phyloP scores from a whole-genome alignment of 352 stramenopile genomes.

The Albugo laibachii region DNA sequence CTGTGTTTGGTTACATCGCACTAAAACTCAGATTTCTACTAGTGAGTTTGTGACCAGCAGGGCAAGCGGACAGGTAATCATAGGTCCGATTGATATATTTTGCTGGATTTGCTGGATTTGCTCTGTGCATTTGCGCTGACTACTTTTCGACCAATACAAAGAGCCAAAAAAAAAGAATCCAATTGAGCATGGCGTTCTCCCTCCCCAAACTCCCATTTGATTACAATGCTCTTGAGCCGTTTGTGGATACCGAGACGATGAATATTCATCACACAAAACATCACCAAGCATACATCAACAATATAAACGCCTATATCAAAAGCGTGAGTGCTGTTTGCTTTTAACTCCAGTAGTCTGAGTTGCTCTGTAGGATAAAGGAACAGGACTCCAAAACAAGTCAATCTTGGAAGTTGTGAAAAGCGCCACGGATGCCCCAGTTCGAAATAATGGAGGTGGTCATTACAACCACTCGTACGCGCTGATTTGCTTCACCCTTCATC shows the following conservation, averaged over 20 bases:
- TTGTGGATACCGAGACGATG: conserved; percentile 78
- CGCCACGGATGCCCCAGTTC: conserved; percentile 48
- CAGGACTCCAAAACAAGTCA: conserved; percentile 49
- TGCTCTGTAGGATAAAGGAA: conserved; percentile 32
- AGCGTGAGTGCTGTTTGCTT: conserved; percentile 14
- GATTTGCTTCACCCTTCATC: not conserved
- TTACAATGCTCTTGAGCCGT: conserved; percentile 77
- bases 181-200: conserved; percentile 41
- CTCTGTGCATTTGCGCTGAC: too few relatives aligned
- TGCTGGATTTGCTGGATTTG: too few relatives aligned
- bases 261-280: conserved; percentile 87
- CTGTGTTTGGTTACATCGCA: too few relatives aligned
- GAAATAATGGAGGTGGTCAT: conserved; percentile 72
- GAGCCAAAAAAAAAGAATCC: not conserved
- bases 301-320: conserved; percentile 78
- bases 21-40: too few relatives aligned
- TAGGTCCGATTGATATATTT: too few relatives aligned
- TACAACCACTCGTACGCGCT: conserved; percentile 56
- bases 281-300: conserved; percentile 81
- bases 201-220: conserved; percentile 66
- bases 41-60: too few relatives aligned
- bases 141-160: not conserved
- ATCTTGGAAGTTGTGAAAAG: conserved; percentile 60
- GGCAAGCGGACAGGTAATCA: too few relatives aligned
- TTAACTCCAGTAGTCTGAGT: not conserved